A percentile compares a stretch with the other conserved stretches of the same genome.
Evolutionary conservation across 495 filamentous ascomycete species (phyloP).

Genomic region (Tetracladium setigerum): DNA sequence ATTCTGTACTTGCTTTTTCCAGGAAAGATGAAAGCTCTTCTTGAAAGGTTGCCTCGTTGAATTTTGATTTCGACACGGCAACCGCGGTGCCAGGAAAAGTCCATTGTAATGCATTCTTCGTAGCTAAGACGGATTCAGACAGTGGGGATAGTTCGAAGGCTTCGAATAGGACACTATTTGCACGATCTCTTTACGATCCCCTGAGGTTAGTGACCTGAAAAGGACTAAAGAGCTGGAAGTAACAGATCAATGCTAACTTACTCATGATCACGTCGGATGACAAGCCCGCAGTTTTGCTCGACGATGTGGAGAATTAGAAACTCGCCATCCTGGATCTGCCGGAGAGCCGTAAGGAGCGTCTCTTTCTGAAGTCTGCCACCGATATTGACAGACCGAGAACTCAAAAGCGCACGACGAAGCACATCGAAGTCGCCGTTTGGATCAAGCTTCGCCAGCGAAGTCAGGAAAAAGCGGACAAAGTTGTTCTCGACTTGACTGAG

Average conservation of each 20-base stretch:
- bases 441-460: background rate
- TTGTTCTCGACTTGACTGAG: background rate
- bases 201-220: background rate
- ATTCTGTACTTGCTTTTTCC: slow-evolving; percentile 49
- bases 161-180: slow-evolving; percentile 34
- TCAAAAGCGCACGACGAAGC: background rate
- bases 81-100: slow-evolving; percentile 41
- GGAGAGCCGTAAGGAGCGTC: background rate
- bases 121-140: slow-evolving; percentile 33
- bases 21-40: slow-evolving; percentile 43
- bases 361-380: background rate
- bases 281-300: slow-evolving; percentile 4
- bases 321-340: background rate
- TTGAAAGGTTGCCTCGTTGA: slow-evolving; percentile 38
- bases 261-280: background rate
- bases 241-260: background rate
- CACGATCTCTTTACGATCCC: slow-evolving; percentile 2
- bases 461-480: background rate
- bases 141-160: slow-evolving; percentile 41
- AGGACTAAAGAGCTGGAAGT: background rate
- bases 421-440: background rate
- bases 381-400: background rate
- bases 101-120: slow-evolving; percentile 36
- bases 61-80: slow-evolving; percentile 24
- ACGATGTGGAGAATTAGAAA: background rate